phyloP scores from a whole-genome alignment of 106 monocot genomes.

The Phalaenopsis aphrodite region DNA sequence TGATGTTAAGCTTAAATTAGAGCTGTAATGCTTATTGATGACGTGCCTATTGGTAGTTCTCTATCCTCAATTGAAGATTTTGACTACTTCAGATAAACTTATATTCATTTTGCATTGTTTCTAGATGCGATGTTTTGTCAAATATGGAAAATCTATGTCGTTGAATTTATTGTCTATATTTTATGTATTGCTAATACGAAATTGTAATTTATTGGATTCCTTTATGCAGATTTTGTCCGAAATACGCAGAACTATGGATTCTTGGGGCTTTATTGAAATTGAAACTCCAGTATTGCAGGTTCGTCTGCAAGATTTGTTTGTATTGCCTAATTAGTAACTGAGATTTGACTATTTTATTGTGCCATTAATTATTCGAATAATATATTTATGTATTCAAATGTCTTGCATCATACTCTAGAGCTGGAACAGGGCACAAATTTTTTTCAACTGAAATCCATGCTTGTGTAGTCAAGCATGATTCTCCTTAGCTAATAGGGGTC shows the following conservation, averaged over 20 bases:
- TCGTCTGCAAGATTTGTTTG: background rate
- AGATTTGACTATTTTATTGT: background rate
- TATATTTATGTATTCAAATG: conserved; percentile 1
- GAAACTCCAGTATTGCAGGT: conserved; percentile 99
- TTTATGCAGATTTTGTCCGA: conserved; percentile 74
- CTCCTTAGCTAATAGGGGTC: background rate
- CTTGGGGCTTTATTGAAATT: conserved; percentile 88
- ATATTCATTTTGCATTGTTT: background rate
- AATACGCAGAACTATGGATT: conserved; percentile 91
- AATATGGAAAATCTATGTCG: no score
- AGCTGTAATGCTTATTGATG: background rate
- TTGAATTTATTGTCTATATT: no score
- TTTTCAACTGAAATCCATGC: background rate
- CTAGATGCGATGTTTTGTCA: background rate
- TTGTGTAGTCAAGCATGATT: background rate
- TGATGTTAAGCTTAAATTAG: background rate
- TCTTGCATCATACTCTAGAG: background rate
- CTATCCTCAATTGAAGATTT: background rate
- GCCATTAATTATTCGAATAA: background rate
- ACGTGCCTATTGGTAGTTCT: background rate
- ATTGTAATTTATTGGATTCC: background rate
- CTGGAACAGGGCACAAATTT: background rate
- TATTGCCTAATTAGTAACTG: background rate
- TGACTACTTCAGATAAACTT: background rate
- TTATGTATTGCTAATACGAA: background rate